phyloP scores from a whole-genome alignment of 1,284 basidiomycete genomes.

The Austroboletus sp. region DNA sequence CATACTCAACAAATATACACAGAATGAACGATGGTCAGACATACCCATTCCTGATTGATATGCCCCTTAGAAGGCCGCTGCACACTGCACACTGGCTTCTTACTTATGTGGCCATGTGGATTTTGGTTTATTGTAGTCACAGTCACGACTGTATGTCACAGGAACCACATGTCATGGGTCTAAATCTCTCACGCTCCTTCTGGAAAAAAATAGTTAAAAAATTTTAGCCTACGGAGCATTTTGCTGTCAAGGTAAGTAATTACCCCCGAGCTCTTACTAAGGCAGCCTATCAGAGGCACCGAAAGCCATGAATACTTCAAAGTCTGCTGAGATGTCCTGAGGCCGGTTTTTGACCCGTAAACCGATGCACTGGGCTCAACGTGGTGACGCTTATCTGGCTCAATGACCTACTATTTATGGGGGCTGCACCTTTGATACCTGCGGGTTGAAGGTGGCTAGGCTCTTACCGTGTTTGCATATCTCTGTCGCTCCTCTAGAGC shows the following conservation, averaged over 20 bases:
- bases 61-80: not conserved
- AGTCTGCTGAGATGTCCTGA: not conserved
- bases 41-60: not conserved
- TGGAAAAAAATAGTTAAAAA: too few relatives aligned
- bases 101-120: not conserved
- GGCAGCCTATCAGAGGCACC: too few relatives aligned
- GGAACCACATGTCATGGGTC: too few relatives aligned
- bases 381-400: not conserved
- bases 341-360: not conserved
- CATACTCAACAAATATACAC: too few relatives aligned
- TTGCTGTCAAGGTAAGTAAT: not conserved
- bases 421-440: not conserved
- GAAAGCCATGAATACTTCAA: not conserved
- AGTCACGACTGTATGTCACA: not conserved
- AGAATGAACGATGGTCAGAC: not conserved
- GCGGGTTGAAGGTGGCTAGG: not conserved
- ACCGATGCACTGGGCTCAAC: not conserved
- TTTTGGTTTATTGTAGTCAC: not conserved
- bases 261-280: too few relatives aligned
- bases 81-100: not conserved
- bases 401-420: not conserved
- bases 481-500: not conserved
- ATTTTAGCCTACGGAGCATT: too few relatives aligned
- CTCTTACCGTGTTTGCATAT: slow-evolving; percentile 1
- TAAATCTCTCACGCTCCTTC: too few relatives aligned